These are phyloP conservation scores for Parafenestella ontariensis DNA, from an alignment of 2,329 filamentous ascomycete genomes.

Conservation along the genomic window DNA sequence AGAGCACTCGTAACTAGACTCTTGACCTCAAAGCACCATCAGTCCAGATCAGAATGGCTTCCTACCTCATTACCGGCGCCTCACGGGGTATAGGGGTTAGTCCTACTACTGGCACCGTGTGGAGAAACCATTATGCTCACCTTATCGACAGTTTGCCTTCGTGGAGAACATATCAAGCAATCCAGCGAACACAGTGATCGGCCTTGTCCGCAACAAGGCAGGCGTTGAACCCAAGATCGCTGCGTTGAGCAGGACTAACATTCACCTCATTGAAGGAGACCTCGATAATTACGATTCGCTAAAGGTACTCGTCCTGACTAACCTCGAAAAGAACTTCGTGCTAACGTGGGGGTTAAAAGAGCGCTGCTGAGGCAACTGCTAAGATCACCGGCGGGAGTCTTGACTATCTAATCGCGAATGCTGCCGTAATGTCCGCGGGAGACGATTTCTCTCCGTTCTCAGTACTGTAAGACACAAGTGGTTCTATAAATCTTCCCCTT, in stretches of 20 bases:
- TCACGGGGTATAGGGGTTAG: conserved; percentile 42
- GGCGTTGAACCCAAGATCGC: conserved; percentile 12
- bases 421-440: too few relatives aligned
- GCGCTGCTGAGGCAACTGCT: conserved; percentile 41
- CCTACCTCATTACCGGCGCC: conserved; percentile 43
- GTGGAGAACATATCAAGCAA: conserved; percentile 36
- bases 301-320: conserved; percentile 9
- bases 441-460: conserved; percentile 20
- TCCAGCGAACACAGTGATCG: conserved; percentile 42
- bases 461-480: conserved; percentile 9
- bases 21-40: background rate
- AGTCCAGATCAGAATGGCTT: conserved; percentile 28
- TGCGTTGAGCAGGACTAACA: conserved; percentile 31
- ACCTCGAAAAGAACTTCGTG: background rate
- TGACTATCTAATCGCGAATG: conserved; percentile 54
- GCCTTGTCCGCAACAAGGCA: conserved; percentile 38
- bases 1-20: background rate
- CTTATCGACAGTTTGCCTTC: conserved; percentile 35
- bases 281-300: conserved; percentile 44
- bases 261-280: conserved; percentile 50
- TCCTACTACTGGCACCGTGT: background rate
- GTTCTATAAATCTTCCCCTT: too few relatives aligned
- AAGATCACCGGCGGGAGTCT: conserved; percentile 47
- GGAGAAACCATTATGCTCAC: background rate
- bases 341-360: background rate